Evolutionary conservation across 208 protist genomes (phyloP), one percentile per base, ranked within the genome.

Genomic region (Trypanosoma caninum): DNA sequence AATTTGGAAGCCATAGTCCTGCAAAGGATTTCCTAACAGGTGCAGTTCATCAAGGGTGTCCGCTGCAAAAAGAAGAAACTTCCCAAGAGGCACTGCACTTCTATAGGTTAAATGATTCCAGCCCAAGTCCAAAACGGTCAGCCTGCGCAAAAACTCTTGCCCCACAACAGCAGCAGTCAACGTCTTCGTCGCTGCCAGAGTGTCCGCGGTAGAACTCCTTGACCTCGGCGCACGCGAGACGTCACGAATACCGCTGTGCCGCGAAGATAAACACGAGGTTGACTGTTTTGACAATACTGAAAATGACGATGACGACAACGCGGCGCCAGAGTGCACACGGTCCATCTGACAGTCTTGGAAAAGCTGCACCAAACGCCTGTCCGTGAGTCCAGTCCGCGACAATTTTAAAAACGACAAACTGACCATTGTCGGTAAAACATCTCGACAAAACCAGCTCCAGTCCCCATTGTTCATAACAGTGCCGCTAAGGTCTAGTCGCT

Each of bases 1-100:
- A 16, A 76, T 74, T 58, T 85, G 87, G 52, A 93, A 77, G 31
- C 87, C 87, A 55, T 90, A 81, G 60, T 93, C 87, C 34, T 78
- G 66, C 2, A 93, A 57, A 14, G 72, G 66, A 73, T 93, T 93
- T 22, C 73, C 63, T 22, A 65, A 27, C 28, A 90, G 61, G 18
- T 72, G 60, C 48, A 93, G 46, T 65, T 86, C 74, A 40, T 83
- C 76, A 11, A 94, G 72, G 10, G 81, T 86, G 42, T 72, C 76
- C 1, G 84, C 76, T 34, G 70, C 69, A 65, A 76, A 81, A 40
- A 91, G 69, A 34, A 90, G 52, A 52, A 89, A 51, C 42, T 83
- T 81, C 50, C 87, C 84, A 14, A 94, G 38, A 40, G 72, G 74
- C 11, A 70, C 77, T 25, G 80, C 78, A 61, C 81, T 80, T 41